Percentiles rank a stretch among this genome's conserved stretches.
These are phyloP conservation scores for Leptographium lundbergii DNA, from an alignment of 2,329 filamentous ascomycete species.

Conservation along the genomic window DNA sequence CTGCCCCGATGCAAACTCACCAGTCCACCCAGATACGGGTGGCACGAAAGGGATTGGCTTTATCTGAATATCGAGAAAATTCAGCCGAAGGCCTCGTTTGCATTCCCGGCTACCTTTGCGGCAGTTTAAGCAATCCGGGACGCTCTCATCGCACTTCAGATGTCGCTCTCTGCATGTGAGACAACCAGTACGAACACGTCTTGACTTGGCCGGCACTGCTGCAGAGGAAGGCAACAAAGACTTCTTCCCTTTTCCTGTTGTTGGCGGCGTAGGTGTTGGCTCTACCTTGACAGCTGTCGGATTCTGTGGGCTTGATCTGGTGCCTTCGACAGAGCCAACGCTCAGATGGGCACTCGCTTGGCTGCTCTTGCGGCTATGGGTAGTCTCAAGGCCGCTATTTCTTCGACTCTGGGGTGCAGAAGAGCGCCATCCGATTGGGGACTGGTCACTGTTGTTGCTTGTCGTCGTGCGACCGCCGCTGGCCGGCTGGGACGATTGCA, in stretches of 20 bases:
- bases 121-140: slow-evolving; percentile 60
- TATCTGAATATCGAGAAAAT: slow-evolving; percentile 78
- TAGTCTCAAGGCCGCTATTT: slow-evolving; percentile 2
- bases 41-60: slow-evolving; percentile 53
- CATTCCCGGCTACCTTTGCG: slow-evolving; percentile 76
- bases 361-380: slow-evolving; percentile 7
- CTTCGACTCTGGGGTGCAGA: background rate
- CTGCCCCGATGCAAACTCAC: slow-evolving; percentile 18
- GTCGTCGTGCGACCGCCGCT: background rate
- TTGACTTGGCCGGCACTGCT: slow-evolving; percentile 4
- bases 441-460: slow-evolving; percentile 1
- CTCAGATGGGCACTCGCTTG: background rate
- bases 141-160: slow-evolving; percentile 76
- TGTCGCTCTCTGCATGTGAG: slow-evolving; percentile 82
- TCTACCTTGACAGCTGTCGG: background rate
- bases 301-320: slow-evolving; percentile 10
- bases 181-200: slow-evolving; percentile 58
- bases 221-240: background rate
- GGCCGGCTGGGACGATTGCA: background rate
- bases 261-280: slow-evolving; percentile 12
- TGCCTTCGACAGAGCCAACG: background rate
- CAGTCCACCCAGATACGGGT: slow-evolving; percentile 51
- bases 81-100: slow-evolving; percentile 74
- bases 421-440: background rate
- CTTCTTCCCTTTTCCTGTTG: background rate